Base-by-base conservation (phyloP, 208 protist genomes). In the Lotmaria passim region DNA sequence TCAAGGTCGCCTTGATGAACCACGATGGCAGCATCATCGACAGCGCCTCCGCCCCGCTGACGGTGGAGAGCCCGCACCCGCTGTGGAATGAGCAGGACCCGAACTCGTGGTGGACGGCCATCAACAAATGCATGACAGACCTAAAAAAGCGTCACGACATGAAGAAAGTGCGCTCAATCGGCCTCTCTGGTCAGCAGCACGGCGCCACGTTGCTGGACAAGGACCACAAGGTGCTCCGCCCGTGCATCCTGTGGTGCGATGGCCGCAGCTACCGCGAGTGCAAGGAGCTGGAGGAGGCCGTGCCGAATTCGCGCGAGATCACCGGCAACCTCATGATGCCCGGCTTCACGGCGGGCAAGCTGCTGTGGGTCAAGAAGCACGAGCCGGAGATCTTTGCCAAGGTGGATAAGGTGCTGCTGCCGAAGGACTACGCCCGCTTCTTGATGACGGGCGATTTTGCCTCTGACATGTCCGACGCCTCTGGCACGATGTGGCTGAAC, bases 281-380 rank as follows among this genome's bases (percentile, higher is more conserved):
- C 61, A 71, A 51, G 26, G 89, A 91, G 71, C 66, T 93, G n/a
- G 81, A 90, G 77, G 60, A 71, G 57, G 60, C 60, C 12, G 89
- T 94, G 30, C 83, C 81, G 21, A 60, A 69, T 47, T 86, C 76
- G 41, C 72, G 85, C 59, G 56, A 81, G 26, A 90, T 82, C 67
- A 91, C 89, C 1, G 89, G 85, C 43, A 91, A 91, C 66, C 55
- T 91, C n/a, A 91, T 90, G 71, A 91, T 91, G 83, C 89, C 85
- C 43, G 89, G 89, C 72, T 94, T 94, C 75, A 90, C 85, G 31
- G 83, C 89, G 19, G 89, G 89, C 26, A 91, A 94, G 72, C 75
- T 86, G 21, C 78, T 94, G 14, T 91, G 85, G 89, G 83, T 94
- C 36, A 79, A 79, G 67, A 79, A 86, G 56, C 73, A 93, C 53